These are phyloP conservation scores for Sarocladium oryzae DNA, from an alignment of 2,329 filamentous ascomycete genomes.

Conservation along the genomic window DNA sequence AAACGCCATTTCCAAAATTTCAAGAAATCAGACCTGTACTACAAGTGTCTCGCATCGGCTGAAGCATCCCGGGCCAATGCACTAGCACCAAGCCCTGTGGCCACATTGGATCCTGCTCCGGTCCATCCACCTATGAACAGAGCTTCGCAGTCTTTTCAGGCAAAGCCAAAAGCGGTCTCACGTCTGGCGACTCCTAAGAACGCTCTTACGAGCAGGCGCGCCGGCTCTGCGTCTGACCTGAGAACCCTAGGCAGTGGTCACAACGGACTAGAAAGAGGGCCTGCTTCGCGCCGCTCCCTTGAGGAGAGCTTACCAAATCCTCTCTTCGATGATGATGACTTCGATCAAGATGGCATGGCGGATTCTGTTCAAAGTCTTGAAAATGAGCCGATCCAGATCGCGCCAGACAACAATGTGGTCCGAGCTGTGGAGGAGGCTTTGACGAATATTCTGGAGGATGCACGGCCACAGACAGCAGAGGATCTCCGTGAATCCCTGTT, in stretches of 20 bases:
- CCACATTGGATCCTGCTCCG: conserved; percentile 5
- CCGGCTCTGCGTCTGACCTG: conserved; percentile 44
- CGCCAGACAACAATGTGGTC: conserved; percentile 72
- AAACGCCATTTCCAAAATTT: conserved; percentile 75
- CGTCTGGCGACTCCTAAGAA: conserved; percentile 35
- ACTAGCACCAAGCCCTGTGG: conserved; percentile 11
- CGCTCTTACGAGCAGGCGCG: conserved; percentile 29
- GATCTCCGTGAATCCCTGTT: conserved; percentile 64
- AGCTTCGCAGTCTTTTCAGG: conserved; percentile 31
- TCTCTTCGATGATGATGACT: conserved; percentile 78
- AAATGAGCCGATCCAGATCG: conserved; percentile 46
- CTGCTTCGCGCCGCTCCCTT: conserved; percentile 55
- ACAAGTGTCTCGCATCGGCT: conserved; percentile 89
- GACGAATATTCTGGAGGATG: conserved; percentile 84
- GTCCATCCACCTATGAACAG: conserved; percentile 17
- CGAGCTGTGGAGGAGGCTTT: conserved; percentile 89
- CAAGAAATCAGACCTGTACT: conserved; percentile 89
- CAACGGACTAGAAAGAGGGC: conserved; percentile 33
- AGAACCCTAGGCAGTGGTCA: conserved; percentile 30
- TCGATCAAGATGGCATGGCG: conserved; percentile 61
- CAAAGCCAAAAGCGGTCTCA: conserved; percentile 38
- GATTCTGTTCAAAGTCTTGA: conserved; percentile 76
- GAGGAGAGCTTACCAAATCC: conserved; percentile 50
- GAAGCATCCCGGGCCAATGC: conserved; percentile 48
- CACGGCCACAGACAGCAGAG: conserved; percentile 56